Evolutionary conservation across 164 flowering plant genomes (phyloP).

Genomic region (Brasenia schreberi): DNA sequence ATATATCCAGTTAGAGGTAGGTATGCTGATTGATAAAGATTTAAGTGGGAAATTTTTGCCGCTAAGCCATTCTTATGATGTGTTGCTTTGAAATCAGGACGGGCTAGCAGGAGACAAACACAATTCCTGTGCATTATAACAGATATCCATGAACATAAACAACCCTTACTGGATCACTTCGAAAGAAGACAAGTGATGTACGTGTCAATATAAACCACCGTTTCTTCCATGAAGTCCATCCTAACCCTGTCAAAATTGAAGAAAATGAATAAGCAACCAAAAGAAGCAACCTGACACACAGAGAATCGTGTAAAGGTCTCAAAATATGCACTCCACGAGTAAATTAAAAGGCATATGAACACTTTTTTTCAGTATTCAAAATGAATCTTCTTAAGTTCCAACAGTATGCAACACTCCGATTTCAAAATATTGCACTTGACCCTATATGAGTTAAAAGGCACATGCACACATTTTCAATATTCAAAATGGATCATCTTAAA

Average conservation of each 20-base stretch:
- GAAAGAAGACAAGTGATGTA: conserved; percentile 81
- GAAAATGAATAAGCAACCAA: background rate
- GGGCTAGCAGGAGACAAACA: background rate
- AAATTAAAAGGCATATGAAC: no score
- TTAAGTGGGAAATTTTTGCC: background rate
- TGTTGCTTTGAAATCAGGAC: background rate
- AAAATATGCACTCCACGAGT: no score
- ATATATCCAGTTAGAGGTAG: background rate
- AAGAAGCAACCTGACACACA: background rate
- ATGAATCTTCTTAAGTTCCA: background rate
- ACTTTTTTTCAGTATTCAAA: no score
- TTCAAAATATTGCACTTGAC: no score
- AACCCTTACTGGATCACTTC: conserved; percentile 90
- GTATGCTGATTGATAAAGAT: background rate
- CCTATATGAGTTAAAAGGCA: no score
- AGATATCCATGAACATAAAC: background rate
- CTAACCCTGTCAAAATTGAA: conserved; percentile 42
- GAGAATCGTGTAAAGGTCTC: no score
- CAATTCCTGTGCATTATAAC: no score
- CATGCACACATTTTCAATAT: no score
- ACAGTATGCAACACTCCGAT: background rate
- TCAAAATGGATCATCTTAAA: background rate
- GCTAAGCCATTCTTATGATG: background rate
- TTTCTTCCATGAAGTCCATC: conserved; percentile 99
- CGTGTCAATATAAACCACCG: conserved; percentile 93